These are phyloP conservation scores for Colletotrichum neosansevieriae DNA, from an alignment of 2,329 filamentous ascomycete species.

Conservation along the genomic window DNA sequence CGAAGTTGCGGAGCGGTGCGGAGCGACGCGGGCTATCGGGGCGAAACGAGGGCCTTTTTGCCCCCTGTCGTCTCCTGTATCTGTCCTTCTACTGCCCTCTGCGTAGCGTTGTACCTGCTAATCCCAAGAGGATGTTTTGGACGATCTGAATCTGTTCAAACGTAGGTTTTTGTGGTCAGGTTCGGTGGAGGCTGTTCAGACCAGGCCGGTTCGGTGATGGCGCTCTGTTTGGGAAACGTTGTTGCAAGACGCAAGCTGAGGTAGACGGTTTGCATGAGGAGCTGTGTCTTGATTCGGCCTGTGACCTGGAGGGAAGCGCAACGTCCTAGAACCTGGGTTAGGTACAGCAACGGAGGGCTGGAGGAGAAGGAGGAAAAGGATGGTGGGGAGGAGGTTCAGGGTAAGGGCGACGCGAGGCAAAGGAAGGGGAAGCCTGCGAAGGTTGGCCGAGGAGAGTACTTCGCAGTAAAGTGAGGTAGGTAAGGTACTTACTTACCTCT, in stretches of 20 bases:
- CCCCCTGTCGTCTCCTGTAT: constrained; percentile 14
- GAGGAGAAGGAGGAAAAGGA: background rate
- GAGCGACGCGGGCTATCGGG: constrained; percentile 39
- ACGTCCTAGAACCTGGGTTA: background rate
- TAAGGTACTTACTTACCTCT: background rate
- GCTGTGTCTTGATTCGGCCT: constrained; percentile 24
- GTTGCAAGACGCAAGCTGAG: constrained; percentile 32
- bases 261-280: constrained; percentile 30
- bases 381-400: background rate
- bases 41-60: constrained; percentile 34
- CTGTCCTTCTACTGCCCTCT: background rate
- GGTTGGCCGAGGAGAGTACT: background rate
- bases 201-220: constrained; percentile 8
- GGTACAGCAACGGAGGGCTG: background rate
- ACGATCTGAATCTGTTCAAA: constrained; percentile 1
- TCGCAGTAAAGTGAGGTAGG: too few species aligned
- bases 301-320: too few species aligned
- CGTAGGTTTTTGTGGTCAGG: background rate
- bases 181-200: constrained; percentile 11
- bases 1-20: constrained; percentile 39
- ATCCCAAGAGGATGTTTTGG: background rate
- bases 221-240: constrained; percentile 15
- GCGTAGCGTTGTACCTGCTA: background rate
- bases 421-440: constrained; percentile 4
- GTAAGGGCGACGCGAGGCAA: background rate